Evolutionary conservation across 768 basidiomycete genomes (phyloP), one percentile per base, ranked within the genome.

Genomic region (Neoboletus magnificus): DNA sequence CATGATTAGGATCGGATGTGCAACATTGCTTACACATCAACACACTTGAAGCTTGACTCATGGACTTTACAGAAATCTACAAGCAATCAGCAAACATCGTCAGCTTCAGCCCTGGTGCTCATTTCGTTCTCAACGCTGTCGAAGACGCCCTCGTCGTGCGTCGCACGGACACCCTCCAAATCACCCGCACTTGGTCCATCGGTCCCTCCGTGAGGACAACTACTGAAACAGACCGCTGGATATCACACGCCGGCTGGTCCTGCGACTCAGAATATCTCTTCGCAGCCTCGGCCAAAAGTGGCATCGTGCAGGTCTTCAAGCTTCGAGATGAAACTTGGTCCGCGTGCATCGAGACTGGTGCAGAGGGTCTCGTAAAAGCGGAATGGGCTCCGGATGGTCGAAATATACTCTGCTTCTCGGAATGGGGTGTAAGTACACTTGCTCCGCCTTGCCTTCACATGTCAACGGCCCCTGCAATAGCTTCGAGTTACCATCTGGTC

Each of bases 351-450:
- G 88, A 93, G 60, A 79, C 87, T 8, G 91, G 90, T 27, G 79
- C 85, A 25, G 94, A 96, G 76, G 85, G 94, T 12, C 81, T 97
- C 47, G 81, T 85, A 20, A 91, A 84, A 66, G 91, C 87, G 18
- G 91, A 95, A 65, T 98, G 94, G 94, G 89, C 89, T 0, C 90
- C 88, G 3, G 89, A 89, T 66, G 92, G 92, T 16, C 79, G 89
- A 36, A 84, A 83, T 16, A 76, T 97, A 5, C 73, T 97, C 30
- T 95, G 91, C 65, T 98, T 94, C 72, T 94, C 92, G 4, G 90
- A 94, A 62, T 91, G 91, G 88, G 91, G 89, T 63, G 94, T 95
- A 74, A 77, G 93, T 82, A 22, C 20, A 30, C 41, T 37, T 57
- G 52, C 27, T 32, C 7, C n/a, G 10, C 40, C 32, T 39, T 54